Conservation (phyloP, 2,329 filamentous ascomycete genomes). For the Orbilia oligospora region DNA sequence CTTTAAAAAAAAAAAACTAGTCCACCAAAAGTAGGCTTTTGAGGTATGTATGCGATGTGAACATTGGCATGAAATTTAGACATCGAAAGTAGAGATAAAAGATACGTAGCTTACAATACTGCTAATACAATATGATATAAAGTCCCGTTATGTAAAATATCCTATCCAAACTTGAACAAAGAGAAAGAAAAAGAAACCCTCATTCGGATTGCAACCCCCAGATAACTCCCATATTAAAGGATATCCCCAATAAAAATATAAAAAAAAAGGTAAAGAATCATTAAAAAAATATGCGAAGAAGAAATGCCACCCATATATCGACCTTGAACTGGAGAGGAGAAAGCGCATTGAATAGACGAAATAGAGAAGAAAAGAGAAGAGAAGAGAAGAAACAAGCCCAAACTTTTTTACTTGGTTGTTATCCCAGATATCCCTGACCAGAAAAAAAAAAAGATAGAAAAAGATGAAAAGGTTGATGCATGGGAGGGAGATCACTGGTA, state of each 20-base stretch:
- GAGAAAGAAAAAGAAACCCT: not conserved
- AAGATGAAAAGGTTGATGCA: not conserved
- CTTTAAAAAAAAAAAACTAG: not conserved
- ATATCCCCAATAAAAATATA: not conserved
- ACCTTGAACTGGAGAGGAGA: constrained; percentile 5
- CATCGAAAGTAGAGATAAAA: constrained; percentile 2
- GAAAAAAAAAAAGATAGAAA: not conserved
- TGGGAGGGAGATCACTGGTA: constrained; percentile 14
- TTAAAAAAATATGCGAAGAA: not conserved
- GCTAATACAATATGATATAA: not conserved
- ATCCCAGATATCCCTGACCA: not conserved
- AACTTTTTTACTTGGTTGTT: constrained; percentile 13
- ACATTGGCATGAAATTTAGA: not conserved
- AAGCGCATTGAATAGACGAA: not conserved
- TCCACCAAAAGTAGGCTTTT: not conserved
- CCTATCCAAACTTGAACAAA: not conserved
- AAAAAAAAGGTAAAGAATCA: not conserved
- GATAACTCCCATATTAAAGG: constrained; percentile 9
- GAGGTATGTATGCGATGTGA: not conserved
- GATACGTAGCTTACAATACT: not conserved
- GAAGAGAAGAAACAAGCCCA: not conserved
- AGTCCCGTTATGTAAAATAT: constrained; percentile 1
- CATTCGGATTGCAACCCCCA: not conserved
- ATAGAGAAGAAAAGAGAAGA: not conserved
- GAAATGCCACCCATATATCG: not conserved